A percentile compares a stretch with the other conserved stretches of the same genome.
These are phyloP conservation scores for Aspergillus hiratsukae DNA, from an alignment of 2,329 filamentous ascomycete genomes.

Conservation along the genomic window DNA sequence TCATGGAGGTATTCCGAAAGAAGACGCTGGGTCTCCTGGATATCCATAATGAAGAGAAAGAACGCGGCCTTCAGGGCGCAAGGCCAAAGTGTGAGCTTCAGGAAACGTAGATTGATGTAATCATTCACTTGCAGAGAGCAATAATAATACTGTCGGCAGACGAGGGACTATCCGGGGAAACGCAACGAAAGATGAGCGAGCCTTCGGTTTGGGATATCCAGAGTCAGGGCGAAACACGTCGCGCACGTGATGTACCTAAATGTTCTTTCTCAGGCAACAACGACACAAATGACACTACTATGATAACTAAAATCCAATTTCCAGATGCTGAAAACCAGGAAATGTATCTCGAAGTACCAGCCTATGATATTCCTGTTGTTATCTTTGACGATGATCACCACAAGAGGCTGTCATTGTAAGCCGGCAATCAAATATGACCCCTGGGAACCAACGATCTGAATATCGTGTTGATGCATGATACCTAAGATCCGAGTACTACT, in stretches of 20 bases:
- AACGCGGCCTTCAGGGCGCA: slow-evolving; percentile 7
- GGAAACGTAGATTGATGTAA: slow-evolving; percentile 17
- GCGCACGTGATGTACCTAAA: not conserved
- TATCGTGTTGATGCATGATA: not conserved
- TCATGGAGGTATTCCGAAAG: slow-evolving; percentile 53
- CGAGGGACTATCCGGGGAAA: not conserved
- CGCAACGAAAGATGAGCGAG: not conserved
- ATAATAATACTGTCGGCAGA: not conserved
- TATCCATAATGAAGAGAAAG: slow-evolving; percentile 45
- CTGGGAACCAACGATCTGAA: not conserved
- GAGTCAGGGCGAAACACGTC: not conserved
- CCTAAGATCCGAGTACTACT: slow-evolving; percentile 19
- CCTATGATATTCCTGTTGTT: not conserved
- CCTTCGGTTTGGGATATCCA: not conserved
- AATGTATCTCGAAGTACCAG: not conserved
- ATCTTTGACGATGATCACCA: not conserved
- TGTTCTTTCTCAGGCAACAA: not conserved
- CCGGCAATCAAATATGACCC: too few species aligned
- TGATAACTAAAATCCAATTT: not conserved
- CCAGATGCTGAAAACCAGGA: not conserved
- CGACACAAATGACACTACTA: not conserved
- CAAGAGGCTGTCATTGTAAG: too few species aligned
- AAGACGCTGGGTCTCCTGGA: slow-evolving; percentile 52
- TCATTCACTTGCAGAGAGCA: not conserved
- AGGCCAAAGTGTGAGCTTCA: slow-evolving; percentile 10